phyloP scores from a whole-genome alignment of 1,284 basidiomycete genomes.

The Trametes sp. region DNA sequence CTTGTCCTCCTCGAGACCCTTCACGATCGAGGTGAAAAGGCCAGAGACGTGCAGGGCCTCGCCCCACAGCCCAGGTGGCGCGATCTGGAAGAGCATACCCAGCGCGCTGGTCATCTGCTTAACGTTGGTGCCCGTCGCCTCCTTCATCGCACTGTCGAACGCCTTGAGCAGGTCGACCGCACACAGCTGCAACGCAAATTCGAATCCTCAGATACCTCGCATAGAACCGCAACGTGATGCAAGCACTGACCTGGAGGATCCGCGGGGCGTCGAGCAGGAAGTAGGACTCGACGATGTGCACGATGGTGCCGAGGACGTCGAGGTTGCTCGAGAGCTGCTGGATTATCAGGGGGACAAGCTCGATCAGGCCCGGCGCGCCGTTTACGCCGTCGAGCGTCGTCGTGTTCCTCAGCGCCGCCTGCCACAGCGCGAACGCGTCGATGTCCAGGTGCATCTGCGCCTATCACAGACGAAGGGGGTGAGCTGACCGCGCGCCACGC shows the following conservation, averaged over 20 bases:
- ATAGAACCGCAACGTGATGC: not conserved
- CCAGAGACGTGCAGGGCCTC: slow-evolving; percentile 75
- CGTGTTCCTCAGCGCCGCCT: slow-evolving; percentile 75
- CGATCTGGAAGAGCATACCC: slow-evolving; percentile 64
- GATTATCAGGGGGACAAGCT: slow-evolving; percentile 74
- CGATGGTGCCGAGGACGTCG: slow-evolving; percentile 76
- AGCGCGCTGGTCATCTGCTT: slow-evolving; percentile 64
- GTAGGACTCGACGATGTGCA: slow-evolving; percentile 82
- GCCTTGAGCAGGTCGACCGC: slow-evolving; percentile 63
- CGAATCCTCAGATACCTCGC: not conserved
- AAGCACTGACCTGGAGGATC: slow-evolving; percentile 67
- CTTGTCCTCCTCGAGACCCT: slow-evolving; percentile 68
- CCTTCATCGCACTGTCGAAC: slow-evolving; percentile 55
- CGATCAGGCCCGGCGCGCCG: slow-evolving; percentile 63
- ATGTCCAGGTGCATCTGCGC: slow-evolving; percentile 78
- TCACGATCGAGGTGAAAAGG: slow-evolving; percentile 67
- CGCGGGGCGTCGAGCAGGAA: slow-evolving; percentile 73
- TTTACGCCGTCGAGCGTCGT: slow-evolving; percentile 56
- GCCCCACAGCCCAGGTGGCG: slow-evolving; percentile 70
- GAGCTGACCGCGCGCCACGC: not conserved
- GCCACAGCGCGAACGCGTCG: slow-evolving; percentile 83
- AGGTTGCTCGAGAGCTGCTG: slow-evolving; percentile 71
- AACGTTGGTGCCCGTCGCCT: slow-evolving; percentile 59
- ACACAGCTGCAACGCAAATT: slow-evolving; percentile 53
- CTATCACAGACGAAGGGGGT: slow-evolving; percentile 44